phyloP scores from a whole-genome alignment of 768 basidiomycete genomes.

The Phylloporus rhodoxanthus region DNA sequence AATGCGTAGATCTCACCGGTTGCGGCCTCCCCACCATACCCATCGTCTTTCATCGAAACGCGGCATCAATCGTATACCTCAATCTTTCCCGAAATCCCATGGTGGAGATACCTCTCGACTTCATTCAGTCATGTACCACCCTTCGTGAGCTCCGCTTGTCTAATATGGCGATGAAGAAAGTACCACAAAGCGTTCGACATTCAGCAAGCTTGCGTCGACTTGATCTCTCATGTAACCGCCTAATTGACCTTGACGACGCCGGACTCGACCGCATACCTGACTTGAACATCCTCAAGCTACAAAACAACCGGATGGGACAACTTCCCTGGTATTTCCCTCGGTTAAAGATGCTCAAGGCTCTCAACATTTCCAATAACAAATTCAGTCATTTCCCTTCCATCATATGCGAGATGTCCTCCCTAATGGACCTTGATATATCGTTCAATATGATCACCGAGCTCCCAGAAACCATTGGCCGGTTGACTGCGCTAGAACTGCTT shows the following conservation, averaged over 20 bases:
- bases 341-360: slow-evolving; percentile 59
- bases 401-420: slow-evolving; percentile 63
- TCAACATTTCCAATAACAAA: slow-evolving; percentile 97
- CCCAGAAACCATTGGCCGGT: slow-evolving; percentile 70
- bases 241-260: slow-evolving; percentile 83
- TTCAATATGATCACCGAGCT: slow-evolving; percentile 86
- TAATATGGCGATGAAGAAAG: slow-evolving; percentile 91
- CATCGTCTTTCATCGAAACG: slow-evolving; percentile 76
- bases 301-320: slow-evolving; percentile 88
- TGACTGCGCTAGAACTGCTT: slow-evolving; percentile 64
- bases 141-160: slow-evolving; percentile 83
- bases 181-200: slow-evolving; percentile 78
- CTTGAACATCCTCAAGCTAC: slow-evolving; percentile 63
- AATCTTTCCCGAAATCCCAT: slow-evolving; percentile 92
- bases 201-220: slow-evolving; percentile 69
- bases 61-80: slow-evolving; percentile 76
- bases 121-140: slow-evolving; percentile 80
- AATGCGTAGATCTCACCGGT: slow-evolving; percentile 75
- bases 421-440: slow-evolving; percentile 86
- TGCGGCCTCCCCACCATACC: slow-evolving; percentile 84
- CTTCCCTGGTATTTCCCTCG: slow-evolving; percentile 83
- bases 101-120: slow-evolving; percentile 94
- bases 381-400: slow-evolving; percentile 71
- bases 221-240: slow-evolving; percentile 88
- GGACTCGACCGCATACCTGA: slow-evolving; percentile 70